These are phyloP conservation scores for Selaginella moellendorffii DNA, from an alignment of 75 land plant genomes.

Conservation along the genomic window DNA sequence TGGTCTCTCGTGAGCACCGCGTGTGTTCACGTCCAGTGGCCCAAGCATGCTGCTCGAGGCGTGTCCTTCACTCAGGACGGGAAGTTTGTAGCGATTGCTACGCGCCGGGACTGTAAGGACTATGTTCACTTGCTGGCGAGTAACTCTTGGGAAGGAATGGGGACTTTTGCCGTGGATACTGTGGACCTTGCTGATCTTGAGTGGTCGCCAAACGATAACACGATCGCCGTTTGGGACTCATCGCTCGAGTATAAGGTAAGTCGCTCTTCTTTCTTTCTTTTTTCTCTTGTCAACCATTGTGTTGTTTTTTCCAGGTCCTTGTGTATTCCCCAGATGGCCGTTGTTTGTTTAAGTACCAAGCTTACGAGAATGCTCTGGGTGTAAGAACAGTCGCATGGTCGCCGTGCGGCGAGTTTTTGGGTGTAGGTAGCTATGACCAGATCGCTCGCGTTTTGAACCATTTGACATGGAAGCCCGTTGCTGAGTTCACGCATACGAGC, in stretches of 20 bases:
- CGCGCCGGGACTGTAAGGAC: constrained; percentile 85
- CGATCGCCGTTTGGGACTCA: constrained; percentile 85
- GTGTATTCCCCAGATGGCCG: constrained; percentile 97
- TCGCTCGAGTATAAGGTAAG: constrained; percentile 78
- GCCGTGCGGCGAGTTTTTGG: constrained; percentile 86
- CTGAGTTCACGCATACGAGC: constrained; percentile 61
- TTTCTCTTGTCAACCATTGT: too few relatives aligned
- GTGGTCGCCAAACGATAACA: constrained; percentile 94
- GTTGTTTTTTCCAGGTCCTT: constrained; percentile 44
- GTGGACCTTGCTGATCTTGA: constrained; percentile 75
- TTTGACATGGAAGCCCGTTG: constrained; percentile 90
- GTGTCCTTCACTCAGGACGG: constrained; percentile 89
- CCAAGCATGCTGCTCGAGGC: constrained; percentile 76
- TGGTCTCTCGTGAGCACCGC: constrained; percentile 90
- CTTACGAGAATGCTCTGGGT: constrained; percentile 89
- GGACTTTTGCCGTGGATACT: constrained; percentile 74
- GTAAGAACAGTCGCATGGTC: constrained; percentile 94
- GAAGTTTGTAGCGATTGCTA: constrained; percentile 83
- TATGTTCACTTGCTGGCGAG: constrained; percentile 77
- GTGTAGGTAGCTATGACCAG: constrained; percentile 93
- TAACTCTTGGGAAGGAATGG: constrained; percentile 85
- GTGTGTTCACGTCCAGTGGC: constrained; percentile 86
- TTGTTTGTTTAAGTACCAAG: constrained; percentile 81
- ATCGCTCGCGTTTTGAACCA: constrained; percentile 63
- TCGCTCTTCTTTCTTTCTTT: neutral